These are phyloP conservation scores for Senna siamea DNA, from an alignment of 306 rosid genomes.

Conservation along the genomic window DNA sequence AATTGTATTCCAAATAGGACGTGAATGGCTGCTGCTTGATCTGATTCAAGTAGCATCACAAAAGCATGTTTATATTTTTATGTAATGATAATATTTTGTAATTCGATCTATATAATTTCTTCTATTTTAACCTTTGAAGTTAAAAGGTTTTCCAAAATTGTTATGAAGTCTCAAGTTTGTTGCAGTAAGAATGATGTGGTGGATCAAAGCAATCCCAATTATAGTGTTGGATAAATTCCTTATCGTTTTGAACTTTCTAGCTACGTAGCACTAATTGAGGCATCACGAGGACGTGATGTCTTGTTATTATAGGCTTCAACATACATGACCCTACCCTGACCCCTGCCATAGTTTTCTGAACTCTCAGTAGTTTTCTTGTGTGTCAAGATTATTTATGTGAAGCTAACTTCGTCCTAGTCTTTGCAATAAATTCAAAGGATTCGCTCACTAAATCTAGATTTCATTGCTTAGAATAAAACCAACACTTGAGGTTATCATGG, in stretches of 20 bases:
- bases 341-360: too few species aligned
- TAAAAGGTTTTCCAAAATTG: background rate
- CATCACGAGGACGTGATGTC: too few species aligned
- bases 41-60: constrained; percentile 22
- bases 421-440: too few species aligned
- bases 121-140: background rate
- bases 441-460: too few species aligned
- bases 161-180: background rate
- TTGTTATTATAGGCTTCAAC: too few species aligned
- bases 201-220: constrained; percentile 1
- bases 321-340: too few species aligned
- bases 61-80: constrained; percentile 19
- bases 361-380: too few species aligned
- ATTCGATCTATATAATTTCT: background rate
- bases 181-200: background rate
- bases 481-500: background rate
- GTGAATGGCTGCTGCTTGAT: constrained; percentile 39
- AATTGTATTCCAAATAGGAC: constrained; percentile 50
- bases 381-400: too few species aligned
- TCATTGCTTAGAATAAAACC: background rate
- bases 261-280: too few species aligned
- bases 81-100: constrained; percentile 21
- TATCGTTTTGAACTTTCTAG: background rate
- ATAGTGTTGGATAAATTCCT: background rate
- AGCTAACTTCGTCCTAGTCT: too few species aligned